Conservation (phyloP, 306 rosid genomes). For the Fragaria nilgerrensis region DNA sequence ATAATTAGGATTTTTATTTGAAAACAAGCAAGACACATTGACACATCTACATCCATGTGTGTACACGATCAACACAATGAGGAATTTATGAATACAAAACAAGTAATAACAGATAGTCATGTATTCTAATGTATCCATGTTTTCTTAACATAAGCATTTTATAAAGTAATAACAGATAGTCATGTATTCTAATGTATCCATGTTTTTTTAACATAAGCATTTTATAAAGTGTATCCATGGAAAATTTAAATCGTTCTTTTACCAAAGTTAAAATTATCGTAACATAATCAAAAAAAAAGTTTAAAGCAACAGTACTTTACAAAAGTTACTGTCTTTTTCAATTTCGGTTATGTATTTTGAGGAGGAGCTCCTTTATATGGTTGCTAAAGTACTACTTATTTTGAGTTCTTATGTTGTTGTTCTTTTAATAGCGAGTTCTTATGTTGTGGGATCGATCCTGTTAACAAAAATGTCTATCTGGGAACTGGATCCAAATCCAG, state of each 20-base stretch:
- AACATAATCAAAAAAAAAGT: neutral
- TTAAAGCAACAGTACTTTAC: too few species aligned
- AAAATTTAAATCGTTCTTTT: too few species aligned
- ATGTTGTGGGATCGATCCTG: neutral
- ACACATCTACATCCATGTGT: neutral
- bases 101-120: neutral
- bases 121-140: neutral
- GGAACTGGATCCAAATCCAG: neutral
- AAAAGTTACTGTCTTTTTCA: neutral
- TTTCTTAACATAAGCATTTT: too few species aligned
- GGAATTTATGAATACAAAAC: neutral
- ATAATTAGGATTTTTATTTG: neutral
- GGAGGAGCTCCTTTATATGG: neutral
- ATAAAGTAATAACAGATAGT: too few species aligned
- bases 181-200: too few species aligned
- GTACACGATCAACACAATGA: neutral
- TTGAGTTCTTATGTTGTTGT: neutral
- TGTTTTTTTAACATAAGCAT: too few species aligned
- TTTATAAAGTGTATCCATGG: too few species aligned
- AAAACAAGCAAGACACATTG: neutral
- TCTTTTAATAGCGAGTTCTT: too few species aligned
- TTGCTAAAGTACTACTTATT: neutral
- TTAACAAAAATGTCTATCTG: neutral
- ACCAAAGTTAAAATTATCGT: neutral
- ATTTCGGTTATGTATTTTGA: neutral